A percentile compares a stretch with the other conserved stretches of the same genome.
phyloP scores from a whole-genome alignment of 306 rosid species.

The Begonia masoniana region DNA sequence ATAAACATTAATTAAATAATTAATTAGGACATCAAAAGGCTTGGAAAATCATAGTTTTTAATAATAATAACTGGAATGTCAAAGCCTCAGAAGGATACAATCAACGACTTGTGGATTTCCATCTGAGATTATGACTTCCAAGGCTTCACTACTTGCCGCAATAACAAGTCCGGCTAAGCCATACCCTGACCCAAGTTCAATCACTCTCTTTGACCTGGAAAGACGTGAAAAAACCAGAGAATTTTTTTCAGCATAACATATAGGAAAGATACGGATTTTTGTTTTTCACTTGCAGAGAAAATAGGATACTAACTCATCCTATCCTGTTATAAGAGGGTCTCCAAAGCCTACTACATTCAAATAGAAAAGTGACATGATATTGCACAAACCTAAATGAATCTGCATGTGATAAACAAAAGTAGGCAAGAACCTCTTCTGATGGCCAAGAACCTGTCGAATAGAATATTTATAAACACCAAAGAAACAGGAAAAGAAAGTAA shows the following conservation, averaged over 20 bases:
- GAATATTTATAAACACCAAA: slow-evolving; percentile 1
- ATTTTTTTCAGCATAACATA: too few relatives aligned
- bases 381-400: slow-evolving; percentile 54
- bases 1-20: too few relatives aligned
- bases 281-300: too few relatives aligned
- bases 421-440: slow-evolving; percentile 90
- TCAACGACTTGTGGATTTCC: slow-evolving; percentile 92
- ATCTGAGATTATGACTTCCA: slow-evolving; percentile 77
- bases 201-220: slow-evolving; percentile 66
- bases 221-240: background rate
- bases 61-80: background rate
- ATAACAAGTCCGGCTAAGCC: slow-evolving; percentile 87
- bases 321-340: too few relatives aligned
- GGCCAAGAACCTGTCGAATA: slow-evolving; percentile 87
- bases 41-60: too few relatives aligned
- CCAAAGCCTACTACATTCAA: background rate
- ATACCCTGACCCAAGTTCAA: slow-evolving; percentile 94
- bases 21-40: too few relatives aligned
- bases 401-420: slow-evolving; percentile 51
- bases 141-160: slow-evolving; percentile 70
- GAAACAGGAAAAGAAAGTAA: too few relatives aligned
- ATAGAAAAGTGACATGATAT: slow-evolving; percentile 6
- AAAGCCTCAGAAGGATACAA: slow-evolving; percentile 51
- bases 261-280: too few relatives aligned
- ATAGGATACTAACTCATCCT: too few relatives aligned